Base-by-base conservation (phyloP, 495 filamentous ascomycete genomes). In the Neurospora sp. region DNA sequence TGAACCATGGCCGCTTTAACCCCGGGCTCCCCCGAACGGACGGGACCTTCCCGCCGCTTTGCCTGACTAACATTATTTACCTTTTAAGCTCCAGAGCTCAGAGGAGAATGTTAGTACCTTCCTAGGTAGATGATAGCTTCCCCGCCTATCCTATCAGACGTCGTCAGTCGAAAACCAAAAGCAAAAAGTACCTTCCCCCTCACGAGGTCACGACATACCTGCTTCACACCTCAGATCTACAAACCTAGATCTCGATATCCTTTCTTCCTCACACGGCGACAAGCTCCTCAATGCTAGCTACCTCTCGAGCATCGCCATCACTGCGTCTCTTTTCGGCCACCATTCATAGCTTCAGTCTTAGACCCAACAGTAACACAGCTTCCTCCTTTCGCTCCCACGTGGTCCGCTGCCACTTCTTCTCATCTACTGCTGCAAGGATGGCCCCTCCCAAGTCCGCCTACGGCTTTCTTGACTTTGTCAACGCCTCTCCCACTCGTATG, bases 401-500 rank as follows among this genome's bases (percentile, higher is more conserved):
- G 31, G 14, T 35, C 9, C 49, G 44, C 12, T 31, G n/a, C n/a
- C 54, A 46, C 11, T 80, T 78, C 76, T 76, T 73, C 54, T 75
- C 76, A 38, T 60, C 80, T 23, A 74, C 72, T 37, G 42, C 38
- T 72, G 71, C 70, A 74, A 81, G 77, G 72, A 91, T 93, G 90
- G 85, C 89, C 60, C 86, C 88, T 31, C 87, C 87, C 71, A 82
- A 87, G 40, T 86, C 90, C 71, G 94, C 93, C 71, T 31, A 40
- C 70, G 70, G 42, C 23, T 71, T 71, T 42, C 70, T 71, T 18
- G 70, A 71, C 70, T 71, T 71, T 49, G 70, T 71, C 70, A 71
- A 98, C 83, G 91, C 91, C 72, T 97, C 94, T 70, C 96, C 96
- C 14, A 97, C 95, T 74, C 95, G 96, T 99, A 89, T 75, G 91